Conservation (phyloP, 345 rosid genomes). For the Salix exigua region DNA sequence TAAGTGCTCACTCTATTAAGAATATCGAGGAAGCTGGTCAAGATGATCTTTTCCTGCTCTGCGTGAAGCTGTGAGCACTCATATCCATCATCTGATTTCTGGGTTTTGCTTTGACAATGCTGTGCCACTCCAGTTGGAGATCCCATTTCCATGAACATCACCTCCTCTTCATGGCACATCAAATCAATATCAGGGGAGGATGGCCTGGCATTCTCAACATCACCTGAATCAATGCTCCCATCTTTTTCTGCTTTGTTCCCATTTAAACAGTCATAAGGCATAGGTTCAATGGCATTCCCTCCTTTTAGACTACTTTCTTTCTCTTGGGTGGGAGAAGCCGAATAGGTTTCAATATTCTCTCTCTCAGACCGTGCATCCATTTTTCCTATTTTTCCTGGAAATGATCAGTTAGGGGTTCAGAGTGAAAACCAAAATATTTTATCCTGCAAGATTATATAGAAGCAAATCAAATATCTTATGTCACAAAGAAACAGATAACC, state of each 20-base stretch:
- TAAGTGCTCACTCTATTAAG: constrained; percentile 45
- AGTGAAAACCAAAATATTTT: background rate
- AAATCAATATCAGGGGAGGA: constrained; percentile 52
- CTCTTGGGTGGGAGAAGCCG: constrained; percentile 25
- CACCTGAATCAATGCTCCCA: constrained; percentile 21
- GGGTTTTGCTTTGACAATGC: background rate
- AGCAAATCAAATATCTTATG: background rate
- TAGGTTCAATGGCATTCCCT: constrained; percentile 23
- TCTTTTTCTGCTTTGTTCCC: constrained; percentile 21
- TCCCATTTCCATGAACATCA: constrained; percentile 17
- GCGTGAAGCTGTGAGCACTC: constrained; percentile 39
- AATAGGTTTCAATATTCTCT: constrained; percentile 7
- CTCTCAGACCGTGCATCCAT: constrained; percentile 13
- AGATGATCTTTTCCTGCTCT: constrained; percentile 51
- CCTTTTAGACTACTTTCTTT: constrained; percentile 23
- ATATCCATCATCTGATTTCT: constrained; percentile 11
- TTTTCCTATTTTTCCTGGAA: constrained; percentile 26
- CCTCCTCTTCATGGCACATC: constrained; percentile 63
- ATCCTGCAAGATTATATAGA: background rate
- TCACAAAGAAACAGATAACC: background rate
- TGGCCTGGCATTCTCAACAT: constrained; percentile 23
- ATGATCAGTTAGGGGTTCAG: constrained; percentile 2
- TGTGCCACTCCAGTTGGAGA: constrained; percentile 6
- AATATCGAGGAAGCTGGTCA: constrained; percentile 47
- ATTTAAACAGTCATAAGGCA: constrained; percentile 11